A percentile compares a stretch with the other conserved stretches of the same genome.
phyloP scores from a whole-genome alignment of 176 grass and related monocot species.

The Oryza coarctata region DNA sequence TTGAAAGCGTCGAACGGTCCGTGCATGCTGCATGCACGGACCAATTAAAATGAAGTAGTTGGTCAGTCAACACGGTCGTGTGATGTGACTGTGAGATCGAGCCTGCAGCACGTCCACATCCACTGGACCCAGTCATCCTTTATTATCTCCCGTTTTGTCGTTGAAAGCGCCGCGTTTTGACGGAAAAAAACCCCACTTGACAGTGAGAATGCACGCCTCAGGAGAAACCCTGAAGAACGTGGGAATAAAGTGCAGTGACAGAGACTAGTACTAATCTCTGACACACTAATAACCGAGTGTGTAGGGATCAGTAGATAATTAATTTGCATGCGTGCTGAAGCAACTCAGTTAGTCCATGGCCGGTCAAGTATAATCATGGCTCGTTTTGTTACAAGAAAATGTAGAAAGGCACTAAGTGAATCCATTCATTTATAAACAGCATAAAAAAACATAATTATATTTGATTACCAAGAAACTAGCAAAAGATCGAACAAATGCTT shows the following conservation, averaged over 20 bases:
- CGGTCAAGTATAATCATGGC: no score
- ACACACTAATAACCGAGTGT: not conserved
- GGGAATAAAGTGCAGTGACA: not conserved
- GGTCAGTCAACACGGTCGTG: not conserved
- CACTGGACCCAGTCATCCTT: not conserved
- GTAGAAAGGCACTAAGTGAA: no score
- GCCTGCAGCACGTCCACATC: not conserved
- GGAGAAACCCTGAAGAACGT: not conserved
- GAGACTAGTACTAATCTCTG: not conserved
- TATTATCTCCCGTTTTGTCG: not conserved
- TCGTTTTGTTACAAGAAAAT: no score
- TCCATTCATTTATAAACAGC: not conserved
- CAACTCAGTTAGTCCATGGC: no score
- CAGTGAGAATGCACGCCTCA: not conserved
- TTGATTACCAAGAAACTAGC: not conserved
- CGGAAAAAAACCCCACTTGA: not conserved
- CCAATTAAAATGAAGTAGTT: not conserved
- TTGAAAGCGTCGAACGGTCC: not conserved
- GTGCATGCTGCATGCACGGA: no score
- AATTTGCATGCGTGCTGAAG: no score
- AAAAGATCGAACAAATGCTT: not conserved
- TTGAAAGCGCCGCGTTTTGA: not conserved
- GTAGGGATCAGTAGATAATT: not conserved
- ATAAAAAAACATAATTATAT: not conserved
- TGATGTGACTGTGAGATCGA: not conserved